Evolutionary conservation across 148 eudicot species (phyloP).

Genomic region (Silene conica): DNA sequence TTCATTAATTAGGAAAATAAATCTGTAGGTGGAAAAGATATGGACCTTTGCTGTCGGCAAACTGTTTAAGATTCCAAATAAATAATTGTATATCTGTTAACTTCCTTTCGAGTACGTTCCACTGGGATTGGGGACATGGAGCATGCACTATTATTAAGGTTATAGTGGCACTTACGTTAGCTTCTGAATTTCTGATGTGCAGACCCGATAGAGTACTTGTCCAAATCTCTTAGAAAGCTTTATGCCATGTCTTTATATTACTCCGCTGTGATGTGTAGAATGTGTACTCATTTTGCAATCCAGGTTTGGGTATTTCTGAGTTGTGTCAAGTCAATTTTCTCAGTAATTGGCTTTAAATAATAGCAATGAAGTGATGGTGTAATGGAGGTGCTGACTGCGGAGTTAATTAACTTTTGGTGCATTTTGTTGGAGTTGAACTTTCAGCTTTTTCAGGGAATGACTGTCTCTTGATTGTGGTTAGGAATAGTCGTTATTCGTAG

Average conservation of each 20-base stretch:
- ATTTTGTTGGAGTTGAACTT: too few species aligned
- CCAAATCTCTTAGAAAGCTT: background rate
- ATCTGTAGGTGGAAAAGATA: background rate
- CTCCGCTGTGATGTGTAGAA: background rate
- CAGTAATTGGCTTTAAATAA: background rate
- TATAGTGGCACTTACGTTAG: background rate
- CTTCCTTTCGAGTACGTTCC: background rate
- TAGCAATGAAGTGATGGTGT: background rate
- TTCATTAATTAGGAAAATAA: background rate
- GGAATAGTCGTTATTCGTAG: too few species aligned
- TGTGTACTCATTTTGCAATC: background rate
- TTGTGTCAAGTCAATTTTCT: background rate
- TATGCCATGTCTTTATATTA: background rate
- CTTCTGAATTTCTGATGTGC: background rate
- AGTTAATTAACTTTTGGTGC: too few species aligned
- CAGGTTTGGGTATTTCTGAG: too few species aligned
- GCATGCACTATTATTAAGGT: background rate
- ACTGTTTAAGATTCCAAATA: too few species aligned
- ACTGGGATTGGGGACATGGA: background rate
- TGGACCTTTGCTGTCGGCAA: background rate
- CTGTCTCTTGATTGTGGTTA: too few species aligned
- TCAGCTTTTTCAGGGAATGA: too few species aligned
- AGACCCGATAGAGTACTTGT: background rate
- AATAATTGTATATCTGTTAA: background rate
- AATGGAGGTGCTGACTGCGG: too few species aligned